Conservation (phyloP, 2,329 filamentous ascomycete species). For the Penicillium sp. region DNA sequence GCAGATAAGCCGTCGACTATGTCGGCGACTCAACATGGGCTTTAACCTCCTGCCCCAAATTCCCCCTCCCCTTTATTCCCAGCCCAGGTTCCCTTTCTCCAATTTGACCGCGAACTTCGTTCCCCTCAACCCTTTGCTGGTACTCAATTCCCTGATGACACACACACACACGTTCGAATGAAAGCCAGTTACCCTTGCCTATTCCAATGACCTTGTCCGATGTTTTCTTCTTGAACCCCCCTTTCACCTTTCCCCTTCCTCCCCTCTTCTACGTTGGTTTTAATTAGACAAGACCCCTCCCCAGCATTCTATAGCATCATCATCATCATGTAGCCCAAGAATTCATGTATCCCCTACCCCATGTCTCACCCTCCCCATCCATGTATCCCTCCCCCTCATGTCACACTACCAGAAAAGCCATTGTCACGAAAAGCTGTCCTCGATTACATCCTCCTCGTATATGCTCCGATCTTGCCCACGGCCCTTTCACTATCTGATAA, state of each 20-base stretch:
- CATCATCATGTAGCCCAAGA: conserved; percentile 35
- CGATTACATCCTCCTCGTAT: conserved; percentile 22
- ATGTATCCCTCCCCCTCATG: conserved; percentile 21
- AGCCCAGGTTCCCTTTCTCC: conserved; percentile 5
- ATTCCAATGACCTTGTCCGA: conserved; percentile 12
- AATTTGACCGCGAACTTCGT: conserved; percentile 7
- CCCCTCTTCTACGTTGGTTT: conserved; percentile 28
- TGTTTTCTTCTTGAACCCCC: conserved; percentile 19
- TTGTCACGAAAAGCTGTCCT: conserved; percentile 33
- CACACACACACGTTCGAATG: conserved; percentile 11
- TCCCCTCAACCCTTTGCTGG: conserved; percentile 12
- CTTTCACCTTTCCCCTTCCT: conserved; percentile 22
- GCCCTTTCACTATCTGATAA: conserved; percentile 6
- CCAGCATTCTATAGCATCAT: conserved; percentile 32
- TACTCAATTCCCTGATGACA: conserved; percentile 19
- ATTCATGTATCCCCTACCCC: conserved; percentile 41
- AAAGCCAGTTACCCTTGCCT: conserved; percentile 8
- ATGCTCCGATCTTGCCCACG: conserved; percentile 6
- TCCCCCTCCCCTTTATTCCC: conserved; percentile 6
- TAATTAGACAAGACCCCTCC: conserved; percentile 41
- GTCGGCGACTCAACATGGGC: background rate
- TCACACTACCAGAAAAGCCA: conserved; percentile 31
- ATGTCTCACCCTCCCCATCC: conserved; percentile 32
- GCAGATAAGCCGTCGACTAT: background rate
- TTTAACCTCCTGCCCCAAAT: background rate